Conservation (phyloP, 352 stramenopile species). For the Globisporangium middletonii region DNA sequence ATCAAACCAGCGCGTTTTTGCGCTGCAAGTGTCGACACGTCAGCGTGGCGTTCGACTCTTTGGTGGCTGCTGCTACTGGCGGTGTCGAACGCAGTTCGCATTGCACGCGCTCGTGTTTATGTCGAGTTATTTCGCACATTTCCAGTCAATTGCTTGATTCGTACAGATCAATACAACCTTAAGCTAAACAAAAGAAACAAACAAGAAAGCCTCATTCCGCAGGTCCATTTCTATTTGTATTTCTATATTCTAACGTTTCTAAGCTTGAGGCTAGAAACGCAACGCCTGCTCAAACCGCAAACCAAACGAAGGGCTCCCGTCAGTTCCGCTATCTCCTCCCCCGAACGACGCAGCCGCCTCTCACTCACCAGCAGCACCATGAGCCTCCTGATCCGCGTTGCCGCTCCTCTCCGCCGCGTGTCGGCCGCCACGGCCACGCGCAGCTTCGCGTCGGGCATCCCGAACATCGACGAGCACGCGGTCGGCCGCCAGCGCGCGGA, state of each 20-base stretch:
- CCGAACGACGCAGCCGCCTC: neutral
- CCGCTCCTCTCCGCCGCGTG: constrained; percentile 48
- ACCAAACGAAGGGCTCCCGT: constrained; percentile 16
- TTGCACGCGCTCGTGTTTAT: too few relatives aligned
- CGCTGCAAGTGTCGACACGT: too few relatives aligned
- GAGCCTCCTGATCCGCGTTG: constrained; percentile 42
- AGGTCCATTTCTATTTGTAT: constrained; percentile 9
- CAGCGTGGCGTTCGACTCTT: too few relatives aligned
- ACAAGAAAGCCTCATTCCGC: neutral
- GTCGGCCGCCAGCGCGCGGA: constrained; percentile 76
- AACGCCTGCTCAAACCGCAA: neutral
- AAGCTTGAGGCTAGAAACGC: constrained; percentile 11
- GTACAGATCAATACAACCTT: neutral
- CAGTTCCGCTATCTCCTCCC: constrained; percentile 16
- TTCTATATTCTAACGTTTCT: neutral
- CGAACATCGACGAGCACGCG: constrained; percentile 73
- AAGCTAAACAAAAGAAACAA: neutral
- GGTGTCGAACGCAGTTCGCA: too few relatives aligned
- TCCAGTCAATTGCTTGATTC: too few relatives aligned
- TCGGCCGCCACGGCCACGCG: constrained; percentile 28
- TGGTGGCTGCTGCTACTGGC: too few relatives aligned
- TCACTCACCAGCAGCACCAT: constrained; percentile 12
- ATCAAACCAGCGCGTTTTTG: too few relatives aligned
- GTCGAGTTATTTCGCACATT: too few relatives aligned
- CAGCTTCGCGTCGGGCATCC: constrained; percentile 60